phyloP scores from a whole-genome alignment of 176 grass and related monocot species.

The Tillandsia leiboldiana region DNA sequence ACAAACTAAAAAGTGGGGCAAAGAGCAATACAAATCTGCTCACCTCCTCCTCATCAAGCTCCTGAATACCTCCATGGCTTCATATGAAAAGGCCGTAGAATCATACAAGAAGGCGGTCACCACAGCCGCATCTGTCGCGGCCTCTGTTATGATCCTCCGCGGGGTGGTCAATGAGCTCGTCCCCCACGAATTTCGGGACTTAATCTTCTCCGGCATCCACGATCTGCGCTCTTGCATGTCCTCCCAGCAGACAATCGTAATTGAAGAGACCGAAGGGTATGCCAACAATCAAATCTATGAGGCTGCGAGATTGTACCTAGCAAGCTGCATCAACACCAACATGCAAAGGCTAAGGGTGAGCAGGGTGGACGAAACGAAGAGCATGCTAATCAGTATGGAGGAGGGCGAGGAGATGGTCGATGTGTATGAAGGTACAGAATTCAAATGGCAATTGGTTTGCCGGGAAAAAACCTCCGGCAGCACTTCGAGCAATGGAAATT shows the following conservation, averaged over 20 bases:
- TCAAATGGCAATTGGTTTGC: slow-evolving; percentile 34
- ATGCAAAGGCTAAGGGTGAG: slow-evolving; percentile 33
- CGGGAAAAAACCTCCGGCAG: slow-evolving; percentile 1
- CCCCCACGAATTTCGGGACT: slow-evolving; percentile 26
- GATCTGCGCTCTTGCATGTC: slow-evolving; percentile 26
- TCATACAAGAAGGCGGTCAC: slow-evolving; percentile 33
- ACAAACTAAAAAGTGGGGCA: neutral
- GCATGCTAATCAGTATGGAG: slow-evolving; percentile 41
- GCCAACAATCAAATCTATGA: slow-evolving; percentile 32
- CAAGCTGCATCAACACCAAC: slow-evolving; percentile 20
- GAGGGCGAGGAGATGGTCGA: slow-evolving; percentile 54
- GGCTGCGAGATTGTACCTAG: slow-evolving; percentile 40
- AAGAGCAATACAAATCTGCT: neutral
- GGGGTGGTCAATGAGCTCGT: slow-evolving; percentile 28
- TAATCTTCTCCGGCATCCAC: slow-evolving; percentile 14
- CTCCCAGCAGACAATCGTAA: slow-evolving; percentile 36
- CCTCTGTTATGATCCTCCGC: slow-evolving; percentile 31
- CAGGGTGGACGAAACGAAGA: slow-evolving; percentile 24
- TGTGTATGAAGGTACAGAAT: slow-evolving; percentile 34
- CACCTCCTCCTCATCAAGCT: neutral
- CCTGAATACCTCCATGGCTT: slow-evolving; percentile 27
- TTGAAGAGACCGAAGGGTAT: slow-evolving; percentile 40
- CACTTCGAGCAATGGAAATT: slow-evolving; percentile 2
- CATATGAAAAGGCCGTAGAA: slow-evolving; percentile 33
- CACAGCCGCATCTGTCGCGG: slow-evolving; percentile 31